Percentiles rank a stretch among this genome's conserved stretches.
Evolutionary conservation across 352 stramenopile genomes (phyloP).

Genomic region (Phytophthora fragariae): DNA sequence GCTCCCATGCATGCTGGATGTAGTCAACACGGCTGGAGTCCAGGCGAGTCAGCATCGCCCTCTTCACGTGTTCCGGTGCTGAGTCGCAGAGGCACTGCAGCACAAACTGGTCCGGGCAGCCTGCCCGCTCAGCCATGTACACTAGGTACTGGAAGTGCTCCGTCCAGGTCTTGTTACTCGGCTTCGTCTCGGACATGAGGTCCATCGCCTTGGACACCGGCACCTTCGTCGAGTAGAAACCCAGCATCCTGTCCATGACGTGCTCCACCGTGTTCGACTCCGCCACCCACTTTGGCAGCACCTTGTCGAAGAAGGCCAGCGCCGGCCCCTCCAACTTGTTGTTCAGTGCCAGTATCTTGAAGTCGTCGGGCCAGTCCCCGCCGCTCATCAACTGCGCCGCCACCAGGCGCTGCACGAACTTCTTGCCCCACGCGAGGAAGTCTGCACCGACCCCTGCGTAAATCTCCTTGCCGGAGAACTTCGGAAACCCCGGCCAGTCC

Average conservation of each 20-base stretch:
- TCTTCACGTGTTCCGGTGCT: not conserved
- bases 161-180: slow-evolving; percentile 1
- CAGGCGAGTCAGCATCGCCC: slow-evolving; percentile 4
- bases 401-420: not conserved
- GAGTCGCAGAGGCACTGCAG: slow-evolving; percentile 9
- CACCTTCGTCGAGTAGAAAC: not conserved
- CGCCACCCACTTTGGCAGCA: not conserved
- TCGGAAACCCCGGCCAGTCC: not conserved
- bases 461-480: not conserved
- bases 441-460: not conserved
- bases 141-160: slow-evolving; percentile 21
- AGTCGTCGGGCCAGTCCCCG: not conserved
- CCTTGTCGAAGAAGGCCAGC: not conserved
- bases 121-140: not conserved
- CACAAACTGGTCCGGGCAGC: slow-evolving; percentile 5
- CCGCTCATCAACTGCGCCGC: not conserved
- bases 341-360: not conserved
- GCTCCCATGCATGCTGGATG: slow-evolving; percentile 9
- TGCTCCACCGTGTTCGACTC: not conserved
- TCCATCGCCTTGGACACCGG: not conserved
- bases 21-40: slow-evolving; percentile 2
- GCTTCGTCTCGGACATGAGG: not conserved
- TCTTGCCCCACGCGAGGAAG: not conserved
- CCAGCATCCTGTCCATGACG: not conserved
- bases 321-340: not conserved